Evolutionary conservation across 129 eudicot species (phyloP).

Genomic region (Arctium lappa): DNA sequence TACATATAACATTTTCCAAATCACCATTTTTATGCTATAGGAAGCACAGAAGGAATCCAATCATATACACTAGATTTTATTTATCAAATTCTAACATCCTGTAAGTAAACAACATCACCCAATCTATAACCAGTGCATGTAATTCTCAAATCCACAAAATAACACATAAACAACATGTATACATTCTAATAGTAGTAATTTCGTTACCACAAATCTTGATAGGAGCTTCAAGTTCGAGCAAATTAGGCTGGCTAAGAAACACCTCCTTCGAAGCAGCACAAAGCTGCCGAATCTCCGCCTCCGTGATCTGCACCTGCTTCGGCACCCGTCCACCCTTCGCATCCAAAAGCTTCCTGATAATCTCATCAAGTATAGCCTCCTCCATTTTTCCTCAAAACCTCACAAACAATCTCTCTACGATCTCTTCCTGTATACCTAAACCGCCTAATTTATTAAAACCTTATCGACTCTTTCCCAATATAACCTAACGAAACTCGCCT

Average conservation of each 20-base stretch:
- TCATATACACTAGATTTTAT: not conserved
- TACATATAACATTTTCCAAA: not conserved
- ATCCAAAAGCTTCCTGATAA: constrained; percentile 49
- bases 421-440: not conserved
- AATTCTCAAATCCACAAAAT: not conserved
- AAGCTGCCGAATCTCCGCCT: constrained; percentile 62
- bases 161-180: not conserved
- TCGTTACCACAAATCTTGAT: constrained; percentile 72
- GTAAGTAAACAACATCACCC: not conserved
- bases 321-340: constrained; percentile 55
- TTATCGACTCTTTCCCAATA: not conserved
- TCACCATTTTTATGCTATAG: not conserved
- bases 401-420: not conserved
- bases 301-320: constrained; percentile 64
- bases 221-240: constrained; percentile 84
- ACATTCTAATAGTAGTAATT: not conserved
- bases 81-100: not conserved
- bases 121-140: not conserved
- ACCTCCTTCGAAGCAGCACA: constrained; percentile 62
- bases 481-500: not conserved
- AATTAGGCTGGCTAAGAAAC: constrained; percentile 68
- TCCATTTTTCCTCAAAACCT: constrained; percentile 37
- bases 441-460: not conserved
- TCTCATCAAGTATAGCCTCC: constrained; percentile 52
- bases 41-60: not conserved